Evolutionary conservation across 192 early-diverging fungal species (phyloP).

Genomic region (Gonapodya prolifera): DNA sequence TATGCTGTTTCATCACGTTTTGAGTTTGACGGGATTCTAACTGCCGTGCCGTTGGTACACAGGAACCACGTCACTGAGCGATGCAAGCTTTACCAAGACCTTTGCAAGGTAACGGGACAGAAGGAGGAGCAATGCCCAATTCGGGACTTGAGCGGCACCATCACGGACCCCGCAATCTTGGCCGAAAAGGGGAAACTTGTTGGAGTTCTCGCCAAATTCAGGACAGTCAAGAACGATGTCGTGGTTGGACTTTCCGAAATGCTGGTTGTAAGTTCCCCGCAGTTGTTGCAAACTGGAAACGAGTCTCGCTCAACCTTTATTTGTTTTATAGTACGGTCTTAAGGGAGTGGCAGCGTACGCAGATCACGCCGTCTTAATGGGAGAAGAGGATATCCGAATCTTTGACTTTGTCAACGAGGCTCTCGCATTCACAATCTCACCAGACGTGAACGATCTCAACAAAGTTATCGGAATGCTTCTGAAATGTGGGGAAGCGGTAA

Average conservation of each 20-base stretch:
- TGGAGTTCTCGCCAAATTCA: neutral
- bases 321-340: neutral
- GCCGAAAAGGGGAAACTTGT: slow-evolving; percentile 1
- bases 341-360: slow-evolving; percentile 4
- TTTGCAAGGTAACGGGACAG: neutral
- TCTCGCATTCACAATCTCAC: neutral
- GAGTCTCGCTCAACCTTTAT: neutral
- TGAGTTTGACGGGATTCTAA: neutral
- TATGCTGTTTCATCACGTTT: neutral
- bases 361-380: slow-evolving; percentile 1
- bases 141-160: neutral
- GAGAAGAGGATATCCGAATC: slow-evolving; percentile 4
- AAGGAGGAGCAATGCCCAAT: neutral
- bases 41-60: neutral
- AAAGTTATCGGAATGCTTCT: slow-evolving; percentile 1
- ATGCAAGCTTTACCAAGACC: neutral
- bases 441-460: neutral
- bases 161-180: neutral
- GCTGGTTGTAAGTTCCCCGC: neutral
- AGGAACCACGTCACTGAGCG: neutral
- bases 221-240: slow-evolving; percentile 4
- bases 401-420: slow-evolving; percentile 7
- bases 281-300: neutral
- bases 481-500: neutral
- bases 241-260: slow-evolving; percentile 1